Base-by-base conservation (phyloP, 2,329 filamentous ascomycete genomes). In the Aspergillus calidoustus region DNA sequence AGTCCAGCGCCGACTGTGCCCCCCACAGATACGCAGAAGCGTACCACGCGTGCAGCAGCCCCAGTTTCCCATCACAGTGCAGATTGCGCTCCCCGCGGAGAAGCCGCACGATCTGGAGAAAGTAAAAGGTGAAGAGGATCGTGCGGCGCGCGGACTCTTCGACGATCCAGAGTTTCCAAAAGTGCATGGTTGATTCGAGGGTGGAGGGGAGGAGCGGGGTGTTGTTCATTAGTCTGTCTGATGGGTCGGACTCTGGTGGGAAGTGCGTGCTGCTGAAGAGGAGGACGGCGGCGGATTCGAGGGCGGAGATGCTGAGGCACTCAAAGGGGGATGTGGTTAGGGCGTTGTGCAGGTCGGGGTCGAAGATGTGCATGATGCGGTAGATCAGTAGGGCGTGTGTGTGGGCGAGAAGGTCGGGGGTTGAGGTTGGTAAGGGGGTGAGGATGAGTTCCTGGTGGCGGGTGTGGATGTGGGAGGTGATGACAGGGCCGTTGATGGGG, bases 81-180 rank as follows among this genome's bases (percentile, higher is more conserved):
- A 64, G 43, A 19, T 61, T 52, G 1, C 41, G 49, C 3, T 66
- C 62, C 0, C 65, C 67, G 7, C 66, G 70, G n/a, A 73, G 44
- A 0, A 73, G 46, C 31, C 68, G 65, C 30, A 69, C 67, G 50
- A 73, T 67, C 51, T 67, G 67, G 2, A 67, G 61, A 30, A 86
- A 77, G 48, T 83, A 84, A 63, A 82, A 82, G 0, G 79, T 70
- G 13, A 83, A 74, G 1, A 87, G 71, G 0, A 83, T 74, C 0
- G 84, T 87, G 17, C 85, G 81, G 2, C 84, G 79, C 1, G 80
- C 75, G 0, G 84, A 86, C 68, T 87, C 85, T 11, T 84, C 78
- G 22, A 86, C 75, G 3, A 84, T 72, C 82, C 83, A 87, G 1
- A 77, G 74, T 7, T 73, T 69, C 84, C 84, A 87, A 49, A 83